phyloP scores from a whole-genome alignment of 2,329 filamentous ascomycete species.

The Aspergillus versicolor region DNA sequence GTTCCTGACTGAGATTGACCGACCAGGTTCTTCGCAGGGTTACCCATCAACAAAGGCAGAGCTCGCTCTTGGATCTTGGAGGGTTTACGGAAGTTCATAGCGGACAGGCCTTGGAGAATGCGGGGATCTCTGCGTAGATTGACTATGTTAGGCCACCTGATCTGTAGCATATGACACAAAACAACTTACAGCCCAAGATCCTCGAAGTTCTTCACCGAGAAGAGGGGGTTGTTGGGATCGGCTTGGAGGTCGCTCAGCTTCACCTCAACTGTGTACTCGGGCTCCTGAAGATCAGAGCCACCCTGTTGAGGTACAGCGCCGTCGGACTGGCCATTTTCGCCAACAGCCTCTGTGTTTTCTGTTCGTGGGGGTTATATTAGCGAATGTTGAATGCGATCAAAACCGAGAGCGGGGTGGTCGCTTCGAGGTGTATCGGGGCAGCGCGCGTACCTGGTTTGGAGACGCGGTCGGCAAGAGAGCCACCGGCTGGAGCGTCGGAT shows the following conservation, averaged over 20 bases:
- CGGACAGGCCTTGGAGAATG: conserved; percentile 73
- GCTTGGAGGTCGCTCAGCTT: conserved; percentile 86
- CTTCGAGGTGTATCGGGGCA: conserved; percentile 14
- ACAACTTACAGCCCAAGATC: conserved; percentile 75
- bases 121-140: conserved; percentile 50
- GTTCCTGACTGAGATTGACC: conserved; percentile 99
- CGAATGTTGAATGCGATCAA: conserved; percentile 6
- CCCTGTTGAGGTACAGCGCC: conserved; percentile 37
- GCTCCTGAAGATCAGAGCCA: conserved; percentile 63
- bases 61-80: conserved; percentile 98
- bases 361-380: conserved; percentile 17
- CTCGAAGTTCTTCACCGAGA: conserved; percentile 79
- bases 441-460: conserved; percentile 38
- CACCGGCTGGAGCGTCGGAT: conserved; percentile 35
- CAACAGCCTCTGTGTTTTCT: conserved; percentile 15
- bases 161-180: neutral
- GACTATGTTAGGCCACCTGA: conserved; percentile 9
- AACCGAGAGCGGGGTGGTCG: conserved; percentile 8
- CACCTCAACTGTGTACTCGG: conserved; percentile 85
- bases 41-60: conserved; percentile 78
- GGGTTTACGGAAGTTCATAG: conserved; percentile 87
- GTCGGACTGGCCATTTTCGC: conserved; percentile 36
- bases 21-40: conserved; percentile 92
- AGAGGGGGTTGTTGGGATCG: conserved; percentile 83
- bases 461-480: conserved; percentile 51